These are phyloP conservation scores for Geotrichum reessii DNA, from an alignment of 1,139 yeast genomes.

Conservation along the genomic window DNA sequence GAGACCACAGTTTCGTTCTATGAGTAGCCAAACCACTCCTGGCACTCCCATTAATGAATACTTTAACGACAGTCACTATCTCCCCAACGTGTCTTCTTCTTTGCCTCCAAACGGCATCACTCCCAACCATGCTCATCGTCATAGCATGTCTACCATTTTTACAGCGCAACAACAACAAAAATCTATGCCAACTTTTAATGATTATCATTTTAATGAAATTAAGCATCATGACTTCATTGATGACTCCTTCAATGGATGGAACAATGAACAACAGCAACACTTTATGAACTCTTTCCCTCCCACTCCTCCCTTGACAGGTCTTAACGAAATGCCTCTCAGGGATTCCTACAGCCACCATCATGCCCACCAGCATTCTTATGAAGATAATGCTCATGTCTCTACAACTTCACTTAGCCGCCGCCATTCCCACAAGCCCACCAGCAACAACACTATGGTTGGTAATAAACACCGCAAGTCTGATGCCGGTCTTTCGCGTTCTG, in stretches of 20 bases:
- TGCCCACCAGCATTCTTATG: conserved; percentile 2
- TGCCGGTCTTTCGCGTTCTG: background rate
- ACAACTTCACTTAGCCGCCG: conserved; percentile 3
- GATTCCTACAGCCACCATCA: conserved; percentile 6
- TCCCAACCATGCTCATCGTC: background rate
- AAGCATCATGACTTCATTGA: background rate
- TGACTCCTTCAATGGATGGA: background rate
- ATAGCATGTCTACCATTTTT: background rate
- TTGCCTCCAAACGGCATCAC: background rate
- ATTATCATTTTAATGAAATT: conserved; percentile 6
- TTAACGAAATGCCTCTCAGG: background rate
- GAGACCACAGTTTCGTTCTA: background rate
- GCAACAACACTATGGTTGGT: conserved; percentile 7
- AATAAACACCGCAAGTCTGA: background rate
- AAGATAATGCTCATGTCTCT: background rate
- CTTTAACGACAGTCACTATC: background rate
- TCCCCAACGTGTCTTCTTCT: background rate
- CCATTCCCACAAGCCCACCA: background rate
- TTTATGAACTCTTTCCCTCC: conserved; percentile 5
- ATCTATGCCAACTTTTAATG: conserved; percentile 12
- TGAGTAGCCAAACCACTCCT: background rate
- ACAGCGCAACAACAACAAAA: conserved; percentile 12
- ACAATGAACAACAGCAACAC: background rate
- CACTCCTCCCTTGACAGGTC: background rate
- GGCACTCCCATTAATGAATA: background rate